Evolutionary conservation across 2,329 filamentous ascomycete species (phyloP), one percentile per base, ranked within the genome.

Genomic region (Hypoxylon sp.): DNA sequence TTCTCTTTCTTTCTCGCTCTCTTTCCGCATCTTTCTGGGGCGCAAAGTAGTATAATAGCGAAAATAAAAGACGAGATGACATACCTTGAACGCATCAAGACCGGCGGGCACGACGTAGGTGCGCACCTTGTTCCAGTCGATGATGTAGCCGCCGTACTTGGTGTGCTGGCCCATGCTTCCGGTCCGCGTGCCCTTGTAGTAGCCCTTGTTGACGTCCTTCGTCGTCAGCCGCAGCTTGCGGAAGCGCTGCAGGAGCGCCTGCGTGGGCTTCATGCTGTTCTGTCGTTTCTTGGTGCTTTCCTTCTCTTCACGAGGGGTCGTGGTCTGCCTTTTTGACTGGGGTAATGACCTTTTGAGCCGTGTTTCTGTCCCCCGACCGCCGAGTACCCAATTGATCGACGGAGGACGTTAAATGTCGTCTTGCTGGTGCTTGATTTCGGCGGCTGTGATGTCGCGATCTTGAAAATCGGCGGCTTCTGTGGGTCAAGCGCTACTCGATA

Each of bases 131-230:
- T 81, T 77, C 83, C 84, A 96, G 66, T 98, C 90, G 66, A 98
- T 88, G 42, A 87, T 75, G 76, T 95, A 99, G 47, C 88, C 88
- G 75, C 94, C 95, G 73, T 87, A 85, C 74, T 90, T 90, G 51
- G 90, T 93, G 78, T 96, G 91, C 11, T 81, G 78, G 74, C 95
- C 95, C 87, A 96, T 92, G 37, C 90, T 87, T 1, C 95, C 95
- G 0, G 92, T 89, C 42, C 93, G 84, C 69, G 90, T 97, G 73
- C 95, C 95, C 83, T 98, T 98, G 86, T 99, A 99, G 85, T 88
- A 99, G 67, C 93, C 94, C 73, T 92, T 91, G 74, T 89, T 90
- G 73, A 94, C 88, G 77, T 95, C 88, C 79, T 99, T 99, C 67
- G 94, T 96, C 10, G 91, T 97, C 71, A 99, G 85, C 49, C 84